Conservation (phyloP, 257 asterid species). For the Solanum neorickii region DNA sequence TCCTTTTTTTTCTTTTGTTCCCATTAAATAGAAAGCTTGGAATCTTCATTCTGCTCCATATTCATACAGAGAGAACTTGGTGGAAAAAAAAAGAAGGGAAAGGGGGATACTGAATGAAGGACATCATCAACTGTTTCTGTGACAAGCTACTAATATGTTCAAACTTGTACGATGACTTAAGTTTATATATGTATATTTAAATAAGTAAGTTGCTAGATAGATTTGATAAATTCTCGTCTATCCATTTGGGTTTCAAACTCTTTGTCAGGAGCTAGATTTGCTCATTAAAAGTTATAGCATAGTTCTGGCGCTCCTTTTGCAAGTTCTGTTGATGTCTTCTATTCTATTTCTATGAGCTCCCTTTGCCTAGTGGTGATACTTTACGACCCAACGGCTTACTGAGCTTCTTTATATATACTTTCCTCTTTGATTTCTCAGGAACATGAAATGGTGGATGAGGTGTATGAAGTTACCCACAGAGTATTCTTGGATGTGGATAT, state of each 20-base stretch:
- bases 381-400: background rate
- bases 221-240: background rate
- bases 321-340: background rate
- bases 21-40: background rate
- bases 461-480: conserved; percentile 63
- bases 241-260: background rate
- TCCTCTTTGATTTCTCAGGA: conserved; percentile 26
- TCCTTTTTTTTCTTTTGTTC: background rate
- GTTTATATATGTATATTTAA: background rate
- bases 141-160: background rate
- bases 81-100: background rate
- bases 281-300: background rate
- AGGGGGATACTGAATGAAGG: background rate
- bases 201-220: background rate
- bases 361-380: background rate
- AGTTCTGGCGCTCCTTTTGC: background rate
- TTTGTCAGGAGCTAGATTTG: background rate
- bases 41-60: background rate
- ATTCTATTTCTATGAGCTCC: background rate
- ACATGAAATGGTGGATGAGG: conserved; percentile 46
- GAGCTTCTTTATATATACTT: background rate
- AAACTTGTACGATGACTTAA: background rate
- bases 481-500: conserved; percentile 94
- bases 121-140: background rate
- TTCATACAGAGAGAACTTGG: background rate